Evolutionary conservation across 2,329 filamentous ascomycete genomes (phyloP), one percentile per base, ranked within the genome.

Genomic region (Ascochyta koolunga): DNA sequence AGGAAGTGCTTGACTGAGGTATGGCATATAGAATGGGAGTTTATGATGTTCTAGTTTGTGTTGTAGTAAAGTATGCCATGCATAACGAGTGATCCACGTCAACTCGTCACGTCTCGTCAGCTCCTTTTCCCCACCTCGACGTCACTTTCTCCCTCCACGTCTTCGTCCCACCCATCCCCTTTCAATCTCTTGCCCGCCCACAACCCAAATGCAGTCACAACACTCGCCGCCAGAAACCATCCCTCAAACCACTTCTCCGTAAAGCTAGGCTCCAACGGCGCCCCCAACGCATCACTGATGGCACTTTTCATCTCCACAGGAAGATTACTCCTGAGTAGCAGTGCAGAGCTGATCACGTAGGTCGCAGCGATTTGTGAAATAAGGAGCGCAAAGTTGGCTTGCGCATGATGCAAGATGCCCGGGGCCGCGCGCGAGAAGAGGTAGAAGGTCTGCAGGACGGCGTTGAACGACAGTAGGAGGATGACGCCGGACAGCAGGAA

Each of bases 221-320:
- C 77, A 58, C 87, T 89, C 5, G 88, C 88, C 2, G 86, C 70
- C 50, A 96, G 74, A 72, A 96, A 96, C 87, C 91, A 93, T 7
- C 86, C 87, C 72, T 96, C 91, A 64, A 96, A 96, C 91, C 91
- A 96, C 25, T 84, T 81, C 66, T 96, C 87, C 5, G 90, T 88
- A 65, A 90, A 91, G 0, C 80, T 79, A 6, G 85, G 85, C 65
- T 90, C 88, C 8, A 96, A 79, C 15, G 90, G 89, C 18, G 89
- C 89, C 37, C 90, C 87, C 25, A 96, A 77, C 1, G 90, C 90
- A 60, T 92, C 89, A 2, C 86, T 87, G 3, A 96, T 89, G 1
- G 89, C 89, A 43, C 85, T 86, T 54, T 90, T 86, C 69, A 93
- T 87, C 70, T 93, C 89, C 32, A 80, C 81, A 0, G 91, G 91